Base-by-base conservation (phyloP, 768 basidiomycete genomes). In the Kwoniella sp. region DNA sequence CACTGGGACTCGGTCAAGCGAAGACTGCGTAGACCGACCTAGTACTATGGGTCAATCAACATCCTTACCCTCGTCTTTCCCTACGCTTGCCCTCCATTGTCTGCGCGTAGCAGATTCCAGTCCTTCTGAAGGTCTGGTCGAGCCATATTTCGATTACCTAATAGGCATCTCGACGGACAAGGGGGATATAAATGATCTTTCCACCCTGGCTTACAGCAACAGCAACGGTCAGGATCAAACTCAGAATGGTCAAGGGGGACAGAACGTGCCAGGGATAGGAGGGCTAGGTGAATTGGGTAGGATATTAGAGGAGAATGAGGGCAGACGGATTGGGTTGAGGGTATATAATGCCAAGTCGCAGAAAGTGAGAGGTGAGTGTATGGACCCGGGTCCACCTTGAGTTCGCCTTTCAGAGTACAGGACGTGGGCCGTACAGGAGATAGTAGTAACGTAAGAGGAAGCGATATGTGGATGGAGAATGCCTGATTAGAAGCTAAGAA, bases 131-230 rank as follows among this genome's bases (percentile, higher is more conserved):
- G 91, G 91, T 0, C 85, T 84, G 58, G 87, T 94, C 50, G 91
- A 90, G 76, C 90, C 95, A 2, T 94, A 92, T 82, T 99, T 99
- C 73, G 96, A 98, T 82, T 98, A 96, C 78, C 85, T 99, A 22
- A 88, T 96, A 46, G 96, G 95, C 10, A 89, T 92, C 61, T 88
- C 92, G 37, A 60, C 70, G 8, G 51, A 54, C 8, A 22, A 60
- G 24, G 22, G 44, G 19, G 26, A 55, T 19, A 25, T 33, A n/a
- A 22, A 54, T 6, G 30, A 46, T 44, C 24, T 47, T 15, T 54
- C 52, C 17, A 47, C 17, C 22, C 21, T 55, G 25, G 62, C 60
- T 6, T 53, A 73, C 27, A 69, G 5, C 17, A 26, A 40, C 44
- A 26, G 22, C 13, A 33, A 44, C 12, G 24, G 36, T 25, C 40